These are phyloP conservation scores for Castanea mollissima DNA, from an alignment of 306 rosid species.

Conservation along the genomic window DNA sequence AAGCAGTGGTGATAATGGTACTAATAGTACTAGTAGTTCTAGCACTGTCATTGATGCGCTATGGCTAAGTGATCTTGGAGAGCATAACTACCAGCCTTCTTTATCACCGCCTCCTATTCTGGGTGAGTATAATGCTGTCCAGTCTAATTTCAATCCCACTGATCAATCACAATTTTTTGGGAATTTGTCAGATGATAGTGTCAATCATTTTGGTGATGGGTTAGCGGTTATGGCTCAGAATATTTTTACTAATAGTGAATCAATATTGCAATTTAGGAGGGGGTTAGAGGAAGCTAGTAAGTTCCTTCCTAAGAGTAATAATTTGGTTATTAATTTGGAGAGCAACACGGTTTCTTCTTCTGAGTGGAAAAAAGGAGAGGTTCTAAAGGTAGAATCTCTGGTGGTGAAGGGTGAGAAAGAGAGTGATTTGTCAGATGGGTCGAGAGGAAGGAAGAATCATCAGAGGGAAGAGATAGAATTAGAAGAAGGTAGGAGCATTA, in stretches of 20 bases:
- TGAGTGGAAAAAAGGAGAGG: background rate
- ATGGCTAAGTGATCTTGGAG: background rate
- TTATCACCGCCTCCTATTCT: background rate
- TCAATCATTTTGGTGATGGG: background rate
- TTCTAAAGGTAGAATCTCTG: background rate
- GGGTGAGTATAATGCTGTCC: background rate
- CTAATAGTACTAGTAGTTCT: conserved; percentile 28
- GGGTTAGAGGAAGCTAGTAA: conserved; percentile 10
- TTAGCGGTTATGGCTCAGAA: background rate
- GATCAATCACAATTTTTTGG: background rate
- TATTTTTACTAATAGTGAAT: background rate
- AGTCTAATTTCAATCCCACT: background rate
- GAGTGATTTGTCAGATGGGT: background rate
- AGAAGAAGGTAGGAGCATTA: conserved; percentile 39
- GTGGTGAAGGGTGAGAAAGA: background rate
- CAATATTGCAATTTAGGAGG: background rate
- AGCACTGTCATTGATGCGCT: conserved; percentile 26
- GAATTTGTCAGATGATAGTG: background rate
- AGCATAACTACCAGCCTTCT: background rate
- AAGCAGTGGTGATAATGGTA: conserved; percentile 20
- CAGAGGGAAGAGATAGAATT: conserved; percentile 32
- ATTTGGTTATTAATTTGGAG: background rate
- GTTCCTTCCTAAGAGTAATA: conserved; percentile 3
- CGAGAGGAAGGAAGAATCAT: conserved; percentile 35
- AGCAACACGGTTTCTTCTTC: background rate